Conservation (phyloP, 108 stramenopile species). For the Nannochloropsis gaditana region DNA sequence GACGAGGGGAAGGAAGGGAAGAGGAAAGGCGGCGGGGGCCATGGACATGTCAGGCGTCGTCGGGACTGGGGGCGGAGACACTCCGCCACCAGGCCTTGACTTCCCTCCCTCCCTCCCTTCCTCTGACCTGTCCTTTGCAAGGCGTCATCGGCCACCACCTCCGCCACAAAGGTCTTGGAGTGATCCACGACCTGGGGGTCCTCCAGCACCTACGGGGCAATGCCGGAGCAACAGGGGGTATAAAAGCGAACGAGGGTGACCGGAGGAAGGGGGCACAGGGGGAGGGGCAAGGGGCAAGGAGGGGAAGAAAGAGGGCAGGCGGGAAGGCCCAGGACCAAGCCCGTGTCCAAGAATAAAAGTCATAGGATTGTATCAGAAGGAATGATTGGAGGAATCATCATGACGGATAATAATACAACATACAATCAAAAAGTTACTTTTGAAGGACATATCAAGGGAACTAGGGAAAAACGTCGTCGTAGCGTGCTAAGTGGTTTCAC, state of each 20-base stretch:
- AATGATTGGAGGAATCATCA: too few species aligned
- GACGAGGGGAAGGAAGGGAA: background rate
- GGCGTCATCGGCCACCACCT: constrained; percentile 1
- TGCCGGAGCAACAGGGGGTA: background rate
- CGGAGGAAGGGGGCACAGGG: background rate
- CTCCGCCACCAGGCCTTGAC: background rate
- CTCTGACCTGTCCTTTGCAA: background rate
- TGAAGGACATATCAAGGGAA: too few species aligned
- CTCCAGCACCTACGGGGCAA: background rate
- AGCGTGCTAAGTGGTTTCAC: too few species aligned
- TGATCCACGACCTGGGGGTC: background rate
- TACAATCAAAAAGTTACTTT: too few species aligned
- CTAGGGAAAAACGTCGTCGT: too few species aligned
- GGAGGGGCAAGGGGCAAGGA: background rate
- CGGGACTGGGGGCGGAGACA: too few species aligned
- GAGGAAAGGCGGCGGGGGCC: too few species aligned
- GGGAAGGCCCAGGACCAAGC: background rate
- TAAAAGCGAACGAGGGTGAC: background rate
- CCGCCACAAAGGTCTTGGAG: background rate
- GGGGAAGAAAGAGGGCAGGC: background rate
- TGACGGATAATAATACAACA: too few species aligned
- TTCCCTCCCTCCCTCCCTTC: background rate
- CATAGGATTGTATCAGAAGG: too few species aligned
- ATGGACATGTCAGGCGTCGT: too few species aligned
- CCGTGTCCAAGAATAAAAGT: too few species aligned